Percentiles rank a stretch among this genome's conserved stretches.
Conservation (phyloP, 1,284 basidiomycete genomes). For the Trichosporon sp. region DNA sequence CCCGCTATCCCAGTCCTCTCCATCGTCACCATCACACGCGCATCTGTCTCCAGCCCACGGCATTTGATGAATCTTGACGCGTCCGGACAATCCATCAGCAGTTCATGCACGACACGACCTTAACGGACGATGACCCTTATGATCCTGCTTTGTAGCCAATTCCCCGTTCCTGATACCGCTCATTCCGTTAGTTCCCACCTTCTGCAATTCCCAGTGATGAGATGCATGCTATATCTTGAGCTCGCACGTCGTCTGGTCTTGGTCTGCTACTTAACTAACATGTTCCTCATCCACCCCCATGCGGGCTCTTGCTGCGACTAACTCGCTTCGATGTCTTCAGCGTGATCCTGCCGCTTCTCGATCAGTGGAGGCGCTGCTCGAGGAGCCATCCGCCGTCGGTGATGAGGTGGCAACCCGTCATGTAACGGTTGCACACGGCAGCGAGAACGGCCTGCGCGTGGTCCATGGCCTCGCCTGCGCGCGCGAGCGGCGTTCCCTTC, state of each 20-base stretch:
- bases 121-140: neutral
- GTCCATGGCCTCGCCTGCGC: constrained; percentile 42
- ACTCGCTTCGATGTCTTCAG: neutral
- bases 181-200: neutral
- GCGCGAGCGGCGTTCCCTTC: constrained; percentile 40
- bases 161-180: neutral
- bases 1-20: neutral
- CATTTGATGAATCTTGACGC: neutral
- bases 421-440: constrained; percentile 34
- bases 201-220: neutral
- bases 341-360: too few relatives aligned
- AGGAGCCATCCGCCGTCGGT: constrained; percentile 47
- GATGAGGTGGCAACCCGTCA: constrained; percentile 40
- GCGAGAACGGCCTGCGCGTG: constrained; percentile 35
- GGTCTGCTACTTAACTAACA: neutral
- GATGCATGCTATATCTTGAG: neutral
- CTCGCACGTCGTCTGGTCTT: neutral
- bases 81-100: neutral
- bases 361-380: constrained; percentile 9
- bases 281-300: too few relatives aligned
- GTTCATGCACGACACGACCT: neutral
- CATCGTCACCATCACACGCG: neutral
- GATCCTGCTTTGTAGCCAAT: neutral
- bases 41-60: neutral
- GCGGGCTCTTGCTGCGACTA: too few relatives aligned